Conservation (phyloP, 768 basidiomycete species). For the Rhizopogon vulgaris region DNA sequence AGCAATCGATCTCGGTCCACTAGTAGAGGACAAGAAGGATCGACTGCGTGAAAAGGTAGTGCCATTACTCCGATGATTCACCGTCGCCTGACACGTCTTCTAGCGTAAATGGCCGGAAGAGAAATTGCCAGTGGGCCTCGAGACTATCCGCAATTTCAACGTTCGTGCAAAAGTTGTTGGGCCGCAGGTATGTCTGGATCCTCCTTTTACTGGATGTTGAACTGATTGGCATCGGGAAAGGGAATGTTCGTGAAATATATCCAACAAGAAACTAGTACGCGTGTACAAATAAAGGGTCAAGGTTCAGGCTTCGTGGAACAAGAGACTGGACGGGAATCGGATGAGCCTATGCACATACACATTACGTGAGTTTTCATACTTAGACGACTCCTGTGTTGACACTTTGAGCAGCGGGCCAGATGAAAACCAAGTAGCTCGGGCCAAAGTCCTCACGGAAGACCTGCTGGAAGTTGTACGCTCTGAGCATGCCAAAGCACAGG, state of each 20-base stretch:
- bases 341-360: conserved; percentile 89
- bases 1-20: conserved; percentile 66
- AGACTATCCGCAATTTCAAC: conserved; percentile 94
- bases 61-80: neutral
- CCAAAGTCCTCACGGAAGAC: conserved; percentile 84
- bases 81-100: conserved; percentile 8
- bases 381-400: conserved; percentile 15
- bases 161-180: conserved; percentile 97
- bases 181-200: conserved; percentile 57
- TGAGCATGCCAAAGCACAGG: conserved; percentile 80
- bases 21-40: conserved; percentile 77
- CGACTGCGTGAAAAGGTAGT: conserved; percentile 58
- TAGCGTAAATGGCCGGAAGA: conserved; percentile 98
- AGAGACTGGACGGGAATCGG: conserved; percentile 82
- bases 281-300: conserved; percentile 94
- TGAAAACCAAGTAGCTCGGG: conserved; percentile 78
- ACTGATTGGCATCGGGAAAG: conserved; percentile 29
- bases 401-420: conserved; percentile 57
- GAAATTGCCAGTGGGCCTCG: conserved; percentile 84
- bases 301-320: conserved; percentile 95
- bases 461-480: conserved; percentile 81
- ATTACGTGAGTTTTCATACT: conserved; percentile 58
- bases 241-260: conserved; percentile 98
- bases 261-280: conserved; percentile 90
- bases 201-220: too few species aligned